These are phyloP conservation scores for Ceratocystis huliohia DNA, from an alignment of 2,329 filamentous ascomycete species.

Conservation along the genomic window DNA sequence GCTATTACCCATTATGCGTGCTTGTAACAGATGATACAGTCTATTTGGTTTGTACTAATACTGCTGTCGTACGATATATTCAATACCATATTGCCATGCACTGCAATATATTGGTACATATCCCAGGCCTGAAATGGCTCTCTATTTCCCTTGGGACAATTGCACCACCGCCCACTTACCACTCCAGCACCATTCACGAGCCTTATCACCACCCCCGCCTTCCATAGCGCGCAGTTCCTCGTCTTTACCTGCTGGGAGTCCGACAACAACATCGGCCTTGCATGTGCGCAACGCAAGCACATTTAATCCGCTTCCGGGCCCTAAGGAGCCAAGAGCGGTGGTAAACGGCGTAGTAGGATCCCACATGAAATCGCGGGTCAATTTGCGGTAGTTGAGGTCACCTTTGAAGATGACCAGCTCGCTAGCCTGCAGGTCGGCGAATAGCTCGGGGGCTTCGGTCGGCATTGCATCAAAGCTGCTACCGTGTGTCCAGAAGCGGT, in stretches of 20 bases:
- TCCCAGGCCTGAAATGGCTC: background rate
- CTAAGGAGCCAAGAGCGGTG: slow-evolving; percentile 74
- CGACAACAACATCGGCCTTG: slow-evolving; percentile 93
- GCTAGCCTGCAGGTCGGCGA: slow-evolving; percentile 65
- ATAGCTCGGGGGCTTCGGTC: slow-evolving; percentile 49
- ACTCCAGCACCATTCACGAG: slow-evolving; percentile 84
- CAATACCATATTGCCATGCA: background rate
- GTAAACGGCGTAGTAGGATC: slow-evolving; percentile 75
- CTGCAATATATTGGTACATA: background rate
- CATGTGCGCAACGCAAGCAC: slow-evolving; percentile 81
- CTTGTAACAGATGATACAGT: no score
- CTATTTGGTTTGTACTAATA: background rate
- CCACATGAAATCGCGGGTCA: slow-evolving; percentile 78
- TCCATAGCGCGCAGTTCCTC: slow-evolving; percentile 58
- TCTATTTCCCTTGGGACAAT: slow-evolving; percentile 37
- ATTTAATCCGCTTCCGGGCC: slow-evolving; percentile 68
- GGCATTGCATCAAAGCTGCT: slow-evolving; percentile 86
- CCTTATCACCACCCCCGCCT: slow-evolving; percentile 56
- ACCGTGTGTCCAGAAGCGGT: slow-evolving; percentile 79
- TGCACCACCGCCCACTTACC: slow-evolving; percentile 96
- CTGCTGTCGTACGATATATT: background rate
- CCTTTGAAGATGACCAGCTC: slow-evolving; percentile 95
- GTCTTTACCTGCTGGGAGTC: slow-evolving; percentile 68
- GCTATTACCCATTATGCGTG: no score
- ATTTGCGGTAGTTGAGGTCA: slow-evolving; percentile 89